phyloP scores from a whole-genome alignment of 2,329 filamentous ascomycete genomes.

The Pseudogymnoascus sp. region DNA sequence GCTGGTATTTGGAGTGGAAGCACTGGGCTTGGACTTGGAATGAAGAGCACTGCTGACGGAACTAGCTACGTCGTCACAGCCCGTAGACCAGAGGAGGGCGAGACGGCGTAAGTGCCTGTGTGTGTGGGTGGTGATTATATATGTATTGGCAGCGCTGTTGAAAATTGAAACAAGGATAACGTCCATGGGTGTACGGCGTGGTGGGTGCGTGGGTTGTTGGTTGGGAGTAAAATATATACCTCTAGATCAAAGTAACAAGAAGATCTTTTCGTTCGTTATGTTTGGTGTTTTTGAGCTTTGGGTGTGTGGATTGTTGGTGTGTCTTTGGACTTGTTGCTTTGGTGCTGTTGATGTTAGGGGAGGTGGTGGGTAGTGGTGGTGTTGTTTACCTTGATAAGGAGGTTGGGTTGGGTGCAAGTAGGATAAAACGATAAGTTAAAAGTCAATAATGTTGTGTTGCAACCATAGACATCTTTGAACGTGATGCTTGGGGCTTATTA shows the following conservation, averaged over 20 bases:
- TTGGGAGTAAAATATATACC: neutral
- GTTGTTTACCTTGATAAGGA: neutral
- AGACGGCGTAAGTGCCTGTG: neutral
- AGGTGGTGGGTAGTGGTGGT: too few species aligned
- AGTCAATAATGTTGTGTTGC: too few species aligned
- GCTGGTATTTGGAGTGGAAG: too few species aligned
- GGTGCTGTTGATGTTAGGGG: too few species aligned
- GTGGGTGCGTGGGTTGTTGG: neutral
- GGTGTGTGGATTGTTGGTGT: too few species aligned
- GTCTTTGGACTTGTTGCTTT: too few species aligned
- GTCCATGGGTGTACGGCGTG: neutral
- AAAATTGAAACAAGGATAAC: neutral
- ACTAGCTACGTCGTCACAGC: neutral
- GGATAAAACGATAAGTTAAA: too few species aligned
- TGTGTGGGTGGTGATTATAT: neutral
- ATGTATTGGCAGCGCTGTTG: neutral
- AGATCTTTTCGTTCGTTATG: neutral
- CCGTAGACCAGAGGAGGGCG: neutral
- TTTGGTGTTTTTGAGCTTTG: too few species aligned
- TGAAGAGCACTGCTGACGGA: neutral
- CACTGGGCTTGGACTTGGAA: neutral
- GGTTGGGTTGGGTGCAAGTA: too few species aligned
- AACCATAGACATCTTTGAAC: neutral
- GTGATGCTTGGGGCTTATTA: too few species aligned
- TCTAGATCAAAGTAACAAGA: neutral